Percentiles rank a stretch among this genome's conserved stretches.
Conservation (phyloP, 1,139 yeast genomes). For the Kurtzmaniella natalensis region DNA sequence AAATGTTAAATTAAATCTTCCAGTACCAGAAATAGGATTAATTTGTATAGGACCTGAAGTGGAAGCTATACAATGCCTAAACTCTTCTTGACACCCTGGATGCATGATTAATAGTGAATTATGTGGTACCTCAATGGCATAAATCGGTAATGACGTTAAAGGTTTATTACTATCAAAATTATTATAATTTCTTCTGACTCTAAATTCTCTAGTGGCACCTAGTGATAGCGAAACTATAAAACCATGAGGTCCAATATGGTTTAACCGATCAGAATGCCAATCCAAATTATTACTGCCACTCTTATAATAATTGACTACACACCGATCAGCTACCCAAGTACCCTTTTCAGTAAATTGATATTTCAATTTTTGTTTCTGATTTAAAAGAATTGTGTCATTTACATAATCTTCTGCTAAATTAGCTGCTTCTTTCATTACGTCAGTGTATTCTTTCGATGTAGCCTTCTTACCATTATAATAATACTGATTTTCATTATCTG, state of each 20-base stretch:
- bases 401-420: conserved; percentile 39
- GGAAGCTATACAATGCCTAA: conserved; percentile 46
- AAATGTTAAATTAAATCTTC: conserved; percentile 61
- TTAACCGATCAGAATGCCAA: conserved; percentile 70
- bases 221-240: conserved; percentile 60
- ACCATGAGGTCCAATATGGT: conserved; percentile 67
- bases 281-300: conserved; percentile 50
- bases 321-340: conserved; percentile 49
- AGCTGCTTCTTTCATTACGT: conserved; percentile 36
- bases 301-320: conserved; percentile 54
- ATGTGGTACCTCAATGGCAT: conserved; percentile 58
- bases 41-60: conserved; percentile 25
- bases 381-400: conserved; percentile 26
- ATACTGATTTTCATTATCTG: conserved; percentile 15
- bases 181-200: conserved; percentile 40
- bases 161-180: conserved; percentile 7
- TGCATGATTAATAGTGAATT: conserved; percentile 66
- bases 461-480: conserved; percentile 36
- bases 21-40: conserved; percentile 46
- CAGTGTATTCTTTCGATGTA: conserved; percentile 15
- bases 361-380: conserved; percentile 21
- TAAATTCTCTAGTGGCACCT: conserved; percentile 64
- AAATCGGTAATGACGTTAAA: conserved; percentile 19
- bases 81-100: conserved; percentile 73
- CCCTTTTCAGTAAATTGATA: conserved; percentile 13